Base-by-base conservation (phyloP, 139 green algal species). In the Tetradesmus lagerheimii region DNA sequence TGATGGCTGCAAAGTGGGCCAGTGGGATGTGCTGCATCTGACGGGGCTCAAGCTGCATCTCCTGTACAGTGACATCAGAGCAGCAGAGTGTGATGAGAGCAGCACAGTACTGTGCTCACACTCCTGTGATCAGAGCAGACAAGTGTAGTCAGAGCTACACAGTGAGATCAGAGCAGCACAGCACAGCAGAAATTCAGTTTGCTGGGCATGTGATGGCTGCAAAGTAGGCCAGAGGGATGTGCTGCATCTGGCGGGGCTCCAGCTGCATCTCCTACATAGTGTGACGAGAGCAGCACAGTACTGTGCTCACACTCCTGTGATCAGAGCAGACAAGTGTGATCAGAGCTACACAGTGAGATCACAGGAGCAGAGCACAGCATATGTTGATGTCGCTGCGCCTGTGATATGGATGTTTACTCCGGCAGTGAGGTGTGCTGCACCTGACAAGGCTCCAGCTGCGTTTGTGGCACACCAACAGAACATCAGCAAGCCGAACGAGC, bases 11-110 rank as follows among this genome's bases (percentile, higher is more conserved):
- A 50, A 75, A 91, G n/a, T 77, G 91, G 29, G 25, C 35, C 27
- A 96, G 25, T 5, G 35, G 29, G 25, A 96, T 75, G 23, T 67
- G 2, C 31, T 85, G 11, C 31, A 85, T 18, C 38, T 74, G 31
- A 12, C 91, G 91, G 15, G 91, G 91, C 2, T 96, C 92, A 38
- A 92, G 84, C 14, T 39, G 27, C 85, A 92, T 80, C 31, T 80
- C 91, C 91, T 93, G 86, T 15, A 18, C 11, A 43, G 25, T 4
- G 25, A 27, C 9, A 23, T 2, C 80, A 86, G 80, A 20, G 41
- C 79, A 37, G 41, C n/a, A 77, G 3, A 77, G 66, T n/a, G n/a
- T n/a, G n/a, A n/a, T n/a, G n/a, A n/a, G 2, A 81, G 35, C 34
- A 81, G 37, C 75, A 29, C n/a, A n/a, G n/a, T n/a, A 14, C 29